phyloP scores from a whole-genome alignment of 306 rosid species.

The Lupinus albus region DNA sequence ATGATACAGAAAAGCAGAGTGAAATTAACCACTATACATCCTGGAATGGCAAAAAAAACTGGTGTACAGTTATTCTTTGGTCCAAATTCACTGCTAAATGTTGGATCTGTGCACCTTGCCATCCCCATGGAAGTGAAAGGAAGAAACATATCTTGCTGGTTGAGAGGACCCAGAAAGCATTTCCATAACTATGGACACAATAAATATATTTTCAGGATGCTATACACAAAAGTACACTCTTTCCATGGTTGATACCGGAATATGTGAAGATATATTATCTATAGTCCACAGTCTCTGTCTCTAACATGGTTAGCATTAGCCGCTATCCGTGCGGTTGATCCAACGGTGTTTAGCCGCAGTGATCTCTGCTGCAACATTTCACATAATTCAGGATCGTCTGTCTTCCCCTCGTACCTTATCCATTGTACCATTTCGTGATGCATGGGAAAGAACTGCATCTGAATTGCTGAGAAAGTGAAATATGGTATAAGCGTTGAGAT shows the following conservation, averaged over 20 bases:
- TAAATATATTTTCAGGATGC: constrained; percentile 18
- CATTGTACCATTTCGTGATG: constrained; percentile 76
- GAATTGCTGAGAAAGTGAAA: constrained; percentile 69
- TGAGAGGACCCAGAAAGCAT: constrained; percentile 32
- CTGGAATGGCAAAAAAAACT: constrained; percentile 38
- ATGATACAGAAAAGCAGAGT: constrained; percentile 37
- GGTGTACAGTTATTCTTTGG: constrained; percentile 36
- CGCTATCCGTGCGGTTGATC: constrained; percentile 79
- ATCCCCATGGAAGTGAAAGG: constrained; percentile 35
- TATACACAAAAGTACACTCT: constrained; percentile 38
- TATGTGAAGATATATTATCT: constrained; percentile 32
- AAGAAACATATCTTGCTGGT: constrained; percentile 31
- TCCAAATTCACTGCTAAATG: constrained; percentile 36
- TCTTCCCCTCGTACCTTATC: constrained; percentile 66
- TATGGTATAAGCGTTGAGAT: constrained; percentile 75
- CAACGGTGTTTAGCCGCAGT: constrained; percentile 55
- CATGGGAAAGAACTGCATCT: constrained; percentile 85
- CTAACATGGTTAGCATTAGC: constrained; percentile 53
- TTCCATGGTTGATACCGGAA: constrained; percentile 31
- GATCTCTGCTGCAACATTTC: constrained; percentile 61
- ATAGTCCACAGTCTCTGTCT: constrained; percentile 39
- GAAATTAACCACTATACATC: constrained; percentile 37
- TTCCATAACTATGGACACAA: background rate
- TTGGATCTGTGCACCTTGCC: constrained; percentile 40
- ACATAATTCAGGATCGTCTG: constrained; percentile 63